These are phyloP conservation scores for Sequoiadendron giganteum DNA, from an alignment of 75 land plant species.

Conservation along the genomic window DNA sequence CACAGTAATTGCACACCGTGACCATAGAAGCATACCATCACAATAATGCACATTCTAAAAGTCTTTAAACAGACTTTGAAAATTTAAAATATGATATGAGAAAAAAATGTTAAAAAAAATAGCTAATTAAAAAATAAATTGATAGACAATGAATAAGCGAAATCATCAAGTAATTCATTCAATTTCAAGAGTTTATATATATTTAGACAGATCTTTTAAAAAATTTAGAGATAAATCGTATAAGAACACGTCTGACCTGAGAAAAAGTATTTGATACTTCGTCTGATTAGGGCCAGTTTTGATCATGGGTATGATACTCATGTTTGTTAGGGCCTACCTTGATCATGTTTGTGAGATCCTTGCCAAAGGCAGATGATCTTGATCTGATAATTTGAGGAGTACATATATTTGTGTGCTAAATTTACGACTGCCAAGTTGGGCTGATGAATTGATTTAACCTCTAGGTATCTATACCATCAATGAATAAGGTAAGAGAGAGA, in stretches of 20 bases:
- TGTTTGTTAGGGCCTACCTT: background rate
- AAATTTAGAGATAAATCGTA: background rate
- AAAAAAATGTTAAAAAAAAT: background rate
- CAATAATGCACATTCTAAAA: background rate
- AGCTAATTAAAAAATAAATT: background rate
- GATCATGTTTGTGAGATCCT: background rate
- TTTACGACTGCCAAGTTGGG: background rate
- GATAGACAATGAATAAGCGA: background rate
- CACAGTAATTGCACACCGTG: background rate
- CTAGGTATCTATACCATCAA: no score
- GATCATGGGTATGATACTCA: background rate
- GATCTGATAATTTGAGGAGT: background rate
- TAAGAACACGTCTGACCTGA: no score
- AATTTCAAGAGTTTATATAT: background rate
- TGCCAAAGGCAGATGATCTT: background rate
- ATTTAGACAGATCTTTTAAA: background rate
- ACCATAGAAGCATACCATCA: background rate
- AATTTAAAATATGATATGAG: background rate
- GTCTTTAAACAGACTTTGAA: background rate
- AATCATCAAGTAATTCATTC: background rate
- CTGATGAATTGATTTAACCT: no score
- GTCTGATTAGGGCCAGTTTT: background rate
- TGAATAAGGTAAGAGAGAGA: no score
- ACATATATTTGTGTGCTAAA: background rate
- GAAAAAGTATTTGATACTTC: no score